Conservation (phyloP, 805 yeast genomes). For the Ogataea nitratoaversa region DNA sequence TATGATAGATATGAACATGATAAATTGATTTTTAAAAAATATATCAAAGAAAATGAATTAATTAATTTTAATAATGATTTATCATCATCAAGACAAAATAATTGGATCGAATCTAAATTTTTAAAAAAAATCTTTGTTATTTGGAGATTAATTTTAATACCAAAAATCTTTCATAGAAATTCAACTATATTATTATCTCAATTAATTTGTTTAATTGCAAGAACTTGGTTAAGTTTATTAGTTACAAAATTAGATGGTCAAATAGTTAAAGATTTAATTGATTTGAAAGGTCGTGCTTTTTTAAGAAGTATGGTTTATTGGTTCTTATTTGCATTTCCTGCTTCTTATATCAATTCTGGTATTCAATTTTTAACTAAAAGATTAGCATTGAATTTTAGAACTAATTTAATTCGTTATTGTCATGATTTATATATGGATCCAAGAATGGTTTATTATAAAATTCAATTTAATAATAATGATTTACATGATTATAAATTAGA, state of each 20-base stretch:
- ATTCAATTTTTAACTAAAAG: slow-evolving; percentile 76
- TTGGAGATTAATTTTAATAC: slow-evolving; percentile 73
- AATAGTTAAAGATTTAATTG: slow-evolving; percentile 82
- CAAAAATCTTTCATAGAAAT: slow-evolving; percentile 64
- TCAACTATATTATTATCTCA: slow-evolving; percentile 64
- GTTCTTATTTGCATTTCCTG: slow-evolving; percentile 89
- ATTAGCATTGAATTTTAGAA: slow-evolving; percentile 78
- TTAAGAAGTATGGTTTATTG: slow-evolving; percentile 76
- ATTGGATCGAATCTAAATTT: slow-evolving; percentile 49
- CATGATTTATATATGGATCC: slow-evolving; percentile 87
- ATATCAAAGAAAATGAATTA: slow-evolving; percentile 30
- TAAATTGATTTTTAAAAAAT: slow-evolving; percentile 48
- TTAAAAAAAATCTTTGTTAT: slow-evolving; percentile 69
- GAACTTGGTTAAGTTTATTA: slow-evolving; percentile 83
- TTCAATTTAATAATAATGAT: slow-evolving; percentile 51
- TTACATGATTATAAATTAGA: slow-evolving; percentile 30
- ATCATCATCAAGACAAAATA: neutral
- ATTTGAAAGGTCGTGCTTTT: slow-evolving; percentile 73
- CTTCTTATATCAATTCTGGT: slow-evolving; percentile 87
- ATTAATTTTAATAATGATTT: no score
- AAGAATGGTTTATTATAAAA: slow-evolving; percentile 77
- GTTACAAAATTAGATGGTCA: slow-evolving; percentile 91
- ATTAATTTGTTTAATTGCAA: slow-evolving; percentile 64
- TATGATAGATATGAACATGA: slow-evolving; percentile 52
- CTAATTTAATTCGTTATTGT: slow-evolving; percentile 75